Percentiles rank a stretch among this genome's conserved stretches.
phyloP scores from a whole-genome alignment of 139 green algal species.

The Tetradesmus obliquus region DNA sequence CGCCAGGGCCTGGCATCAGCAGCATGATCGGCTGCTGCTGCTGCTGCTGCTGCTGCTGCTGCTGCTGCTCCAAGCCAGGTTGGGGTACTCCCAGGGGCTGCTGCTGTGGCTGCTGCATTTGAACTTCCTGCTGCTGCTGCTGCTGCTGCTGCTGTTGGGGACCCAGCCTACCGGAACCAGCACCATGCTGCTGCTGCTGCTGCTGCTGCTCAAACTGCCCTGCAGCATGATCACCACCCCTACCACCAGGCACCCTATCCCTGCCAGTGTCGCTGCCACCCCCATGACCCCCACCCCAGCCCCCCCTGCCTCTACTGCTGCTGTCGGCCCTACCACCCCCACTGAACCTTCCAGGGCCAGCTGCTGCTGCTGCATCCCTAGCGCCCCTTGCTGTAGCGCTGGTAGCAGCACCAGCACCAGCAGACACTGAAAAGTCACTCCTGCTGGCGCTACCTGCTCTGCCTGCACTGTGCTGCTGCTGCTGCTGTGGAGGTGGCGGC shows the following conservation, averaged over 20 bases:
- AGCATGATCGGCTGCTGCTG: not conserved
- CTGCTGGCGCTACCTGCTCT: too few relatives aligned
- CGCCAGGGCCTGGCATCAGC: not conserved
- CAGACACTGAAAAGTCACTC: too few relatives aligned
- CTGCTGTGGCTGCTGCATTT: slow-evolving; percentile 2
- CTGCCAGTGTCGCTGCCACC: not conserved
- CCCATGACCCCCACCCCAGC: not conserved
- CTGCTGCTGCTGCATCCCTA: slow-evolving; percentile 15
- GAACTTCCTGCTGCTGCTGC: not conserved
- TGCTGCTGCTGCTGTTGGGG: slow-evolving; percentile 7
- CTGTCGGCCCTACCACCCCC: not conserved
- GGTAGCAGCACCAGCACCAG: too few relatives aligned
- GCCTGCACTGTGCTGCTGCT: not conserved
- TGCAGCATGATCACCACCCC: too few relatives aligned
- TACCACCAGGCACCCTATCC: not conserved
- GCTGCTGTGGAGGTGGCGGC: not conserved
- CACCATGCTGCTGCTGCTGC: not conserved
- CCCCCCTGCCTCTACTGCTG: not conserved
- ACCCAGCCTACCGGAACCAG: not conserved
- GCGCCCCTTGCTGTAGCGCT: too few relatives aligned
- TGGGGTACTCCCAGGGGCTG: not conserved
- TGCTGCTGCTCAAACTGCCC: not conserved
- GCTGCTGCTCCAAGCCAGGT: not conserved
- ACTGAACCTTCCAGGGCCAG: slow-evolving; percentile 7
- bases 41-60: slow-evolving; percentile 3